Conservation (phyloP, 2,329 filamentous ascomycete genomes). For the Nannizziopsis barbatae region DNA sequence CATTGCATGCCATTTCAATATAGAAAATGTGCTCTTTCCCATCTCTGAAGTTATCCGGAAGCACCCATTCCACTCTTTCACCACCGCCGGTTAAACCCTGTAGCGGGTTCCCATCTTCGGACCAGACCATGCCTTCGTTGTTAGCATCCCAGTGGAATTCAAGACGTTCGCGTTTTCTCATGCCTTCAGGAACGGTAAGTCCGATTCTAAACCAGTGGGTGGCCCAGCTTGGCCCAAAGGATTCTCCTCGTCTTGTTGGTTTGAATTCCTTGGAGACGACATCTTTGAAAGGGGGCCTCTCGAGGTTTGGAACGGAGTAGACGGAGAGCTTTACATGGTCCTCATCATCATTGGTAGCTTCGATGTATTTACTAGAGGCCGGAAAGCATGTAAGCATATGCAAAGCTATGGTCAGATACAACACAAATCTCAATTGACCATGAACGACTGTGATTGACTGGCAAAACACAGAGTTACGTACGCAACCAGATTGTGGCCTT, state of each 20-base stretch:
- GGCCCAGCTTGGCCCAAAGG: slow-evolving; percentile 89
- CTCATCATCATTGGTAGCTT: slow-evolving; percentile 55
- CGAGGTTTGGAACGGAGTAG: slow-evolving; percentile 69
- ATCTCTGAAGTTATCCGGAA: slow-evolving; percentile 70
- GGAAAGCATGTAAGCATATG: background rate
- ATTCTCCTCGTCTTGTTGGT: slow-evolving; percentile 60
- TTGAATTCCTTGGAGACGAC: slow-evolving; percentile 66
- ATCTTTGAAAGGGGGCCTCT: slow-evolving; percentile 76
- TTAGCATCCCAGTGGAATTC: slow-evolving; percentile 94
- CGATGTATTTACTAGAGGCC: slow-evolving; percentile 54
- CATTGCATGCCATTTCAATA: slow-evolving; percentile 97
- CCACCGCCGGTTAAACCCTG: slow-evolving; percentile 86
- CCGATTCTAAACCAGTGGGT: slow-evolving; percentile 94
- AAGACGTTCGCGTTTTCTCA: slow-evolving; percentile 66
- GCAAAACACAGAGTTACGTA: slow-evolving; percentile 31
- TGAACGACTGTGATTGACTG: background rate
- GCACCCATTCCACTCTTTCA: slow-evolving; percentile 81
- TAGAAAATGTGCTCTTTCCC: slow-evolving; percentile 83
- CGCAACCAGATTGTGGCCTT: slow-evolving; percentile 61
- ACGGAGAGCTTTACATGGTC: slow-evolving; percentile 74
- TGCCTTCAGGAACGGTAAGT: slow-evolving; percentile 61
- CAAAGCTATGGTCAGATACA: slow-evolving; percentile 1
- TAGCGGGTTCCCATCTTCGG: slow-evolving; percentile 73
- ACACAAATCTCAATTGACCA: background rate
- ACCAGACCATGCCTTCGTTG: slow-evolving; percentile 93